Base-by-base conservation (phyloP, 331 rosid genomes). In the Phaseolus coccineus region DNA sequence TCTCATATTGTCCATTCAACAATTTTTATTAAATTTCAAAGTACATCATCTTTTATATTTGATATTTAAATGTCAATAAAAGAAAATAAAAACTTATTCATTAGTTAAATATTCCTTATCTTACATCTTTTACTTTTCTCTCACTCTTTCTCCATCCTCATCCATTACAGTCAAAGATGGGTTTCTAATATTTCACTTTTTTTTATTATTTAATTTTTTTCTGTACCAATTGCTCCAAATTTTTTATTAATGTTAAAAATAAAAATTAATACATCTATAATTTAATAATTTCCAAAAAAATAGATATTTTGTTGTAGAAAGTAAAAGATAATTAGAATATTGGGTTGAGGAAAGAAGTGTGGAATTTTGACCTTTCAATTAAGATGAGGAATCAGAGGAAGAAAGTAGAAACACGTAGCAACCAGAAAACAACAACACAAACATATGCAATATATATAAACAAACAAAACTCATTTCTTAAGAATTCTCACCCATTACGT, bases 381-480 rank as follows among this genome's bases (percentile, higher is more conserved):
- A 25, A 50, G 91, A 88, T 82, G 90, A 90, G 89, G 79, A 76
- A 80, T n/a, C 12, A 83, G 88, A 70, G 83, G 83, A 57, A 46
- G 77, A 4, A 42, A 70, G 9, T 1, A 51, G 62, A 8, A 66
- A 71, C 90, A 84, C 89, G 90, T 85, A 79, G 16, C 28, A 28
- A 47, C 0, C 15, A 31, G 31, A 59, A 78, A 56, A 48, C 16
- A 69, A 57, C 62, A 56, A 56, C 27, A 69, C 19, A 28, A 16
- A 0, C 44, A 72, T 44, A 40, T 12, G 50, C 12, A 42, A 42
- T 40, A 7, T 40, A 40, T 59, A 55, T 66, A 19, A 19, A 56
- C 58, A 37, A 65, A 86, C 84, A 80, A 79, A 64, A 67, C 4
- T 77, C 3, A 2, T 13, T 39, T 6, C 35, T 35, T 44, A 56